Percentiles rank a stretch among this genome's conserved stretches.
phyloP scores from a whole-genome alignment of 768 basidiomycete species.

The Mycena vitilis region DNA sequence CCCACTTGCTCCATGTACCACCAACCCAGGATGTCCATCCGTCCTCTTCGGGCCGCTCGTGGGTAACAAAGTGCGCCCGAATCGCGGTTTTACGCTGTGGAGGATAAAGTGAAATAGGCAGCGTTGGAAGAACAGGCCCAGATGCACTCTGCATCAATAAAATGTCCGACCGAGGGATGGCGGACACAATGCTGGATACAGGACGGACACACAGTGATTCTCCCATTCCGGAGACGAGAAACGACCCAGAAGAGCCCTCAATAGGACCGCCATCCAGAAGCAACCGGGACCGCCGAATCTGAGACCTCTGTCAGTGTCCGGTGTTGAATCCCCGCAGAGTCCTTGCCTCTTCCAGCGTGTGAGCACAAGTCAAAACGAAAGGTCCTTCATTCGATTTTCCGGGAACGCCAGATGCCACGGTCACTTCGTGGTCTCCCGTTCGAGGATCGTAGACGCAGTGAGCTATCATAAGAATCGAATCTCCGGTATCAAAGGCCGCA shows the following conservation, averaged over 20 bases:
- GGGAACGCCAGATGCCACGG: slow-evolving; percentile 60
- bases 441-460: slow-evolving; percentile 56
- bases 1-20: slow-evolving; percentile 68
- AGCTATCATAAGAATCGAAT: slow-evolving; percentile 61
- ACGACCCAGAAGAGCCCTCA: slow-evolving; percentile 51
- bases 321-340: background rate
- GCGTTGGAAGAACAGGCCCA: slow-evolving; percentile 48
- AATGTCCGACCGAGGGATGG: slow-evolving; percentile 71
- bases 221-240: slow-evolving; percentile 55
- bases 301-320: slow-evolving; percentile 26
- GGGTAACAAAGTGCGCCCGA: slow-evolving; percentile 66
- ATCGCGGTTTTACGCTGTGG: slow-evolving; percentile 56
- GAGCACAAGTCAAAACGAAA: slow-evolving; percentile 67
- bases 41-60: slow-evolving; percentile 49
- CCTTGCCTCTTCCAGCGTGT: slow-evolving; percentile 71
- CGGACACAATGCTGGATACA: slow-evolving; percentile 60
- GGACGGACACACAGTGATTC: slow-evolving; percentile 50
- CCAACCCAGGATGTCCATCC: slow-evolving; percentile 65
- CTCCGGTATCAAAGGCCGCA: slow-evolving; percentile 42
- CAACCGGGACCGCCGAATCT: slow-evolving; percentile 52
- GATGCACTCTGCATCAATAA: slow-evolving; percentile 53
- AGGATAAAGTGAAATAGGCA: slow-evolving; percentile 76
- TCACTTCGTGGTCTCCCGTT: slow-evolving; percentile 53
- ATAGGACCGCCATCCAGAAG: slow-evolving; percentile 35
- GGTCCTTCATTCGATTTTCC: slow-evolving; percentile 41